Base-by-base conservation (phyloP, 768 basidiomycete genomes). In the Mycena floridula region DNA sequence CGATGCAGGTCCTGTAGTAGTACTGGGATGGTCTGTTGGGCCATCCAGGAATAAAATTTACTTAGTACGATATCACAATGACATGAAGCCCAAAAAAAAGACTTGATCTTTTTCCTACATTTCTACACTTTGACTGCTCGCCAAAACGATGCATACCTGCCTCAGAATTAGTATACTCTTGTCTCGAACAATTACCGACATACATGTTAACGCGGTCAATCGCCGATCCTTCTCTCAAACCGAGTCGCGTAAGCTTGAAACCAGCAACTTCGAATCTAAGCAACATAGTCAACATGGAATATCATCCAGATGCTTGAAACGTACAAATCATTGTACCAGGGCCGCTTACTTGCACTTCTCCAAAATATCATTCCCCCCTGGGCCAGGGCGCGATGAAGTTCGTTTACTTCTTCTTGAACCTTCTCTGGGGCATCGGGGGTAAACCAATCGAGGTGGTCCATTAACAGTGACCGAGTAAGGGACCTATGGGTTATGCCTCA, bases 141-240 rank as follows among this genome's bases (percentile, higher is more conserved):
- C 66, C 65, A 66, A 42, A 61, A 65, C 8, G 64, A 65, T 21
- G 63, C 63, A 50, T 67, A 66, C 64, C 64, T 67, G 38, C 7
- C 7, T 8, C 16, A 27, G 18, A 27, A 16, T 18, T 9, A 37
- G 44, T 45, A 24, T 25, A 45, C 18, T 7, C 25, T n/a, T 8
- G 16, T 12, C 9, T 4, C n/a, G 12, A 36, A 16, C 6, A 22
- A 37, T 15, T 5, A 12, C n/a, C n/a, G 18, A 59, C 77, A 43
- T 53, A 81, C 83, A 86, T 85, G 55, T 85, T 85, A 25, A 85
- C 83, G 46, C 76, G 64, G 59, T 86, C 84, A 42, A 87, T 70
- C 3, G 80, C 74, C 5, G 51, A 54, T 2, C 78, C 76, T 50
- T 72, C 63, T 43, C 85, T 65, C 46, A 81, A 66, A 16, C 70